Evolutionary conservation across 139 green algal genomes (phyloP).

Genomic region (Chlorella sp.): DNA sequence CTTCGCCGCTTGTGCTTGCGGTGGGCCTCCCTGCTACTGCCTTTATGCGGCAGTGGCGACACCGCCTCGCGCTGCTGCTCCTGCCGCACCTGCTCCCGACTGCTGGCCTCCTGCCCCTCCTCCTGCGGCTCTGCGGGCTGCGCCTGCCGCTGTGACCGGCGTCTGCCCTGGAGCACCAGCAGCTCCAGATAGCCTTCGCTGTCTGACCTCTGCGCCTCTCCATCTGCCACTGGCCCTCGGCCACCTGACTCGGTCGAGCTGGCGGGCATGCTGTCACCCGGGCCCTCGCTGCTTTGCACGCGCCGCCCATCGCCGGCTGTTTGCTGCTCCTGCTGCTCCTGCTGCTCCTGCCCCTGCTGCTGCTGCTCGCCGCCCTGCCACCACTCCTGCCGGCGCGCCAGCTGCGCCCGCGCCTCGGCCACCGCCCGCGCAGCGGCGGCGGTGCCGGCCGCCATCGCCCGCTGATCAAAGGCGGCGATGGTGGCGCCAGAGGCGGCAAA

Average conservation of each 20-base stretch:
- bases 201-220: conserved; percentile 15
- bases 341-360: neutral
- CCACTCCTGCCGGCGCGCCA: neutral
- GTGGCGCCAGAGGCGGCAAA: conserved; percentile 20
- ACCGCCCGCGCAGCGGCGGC: neutral
- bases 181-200: conserved; percentile 16
- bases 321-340: neutral
- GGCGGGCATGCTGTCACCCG: neutral
- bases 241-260: neutral
- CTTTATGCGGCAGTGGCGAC: too few relatives aligned
- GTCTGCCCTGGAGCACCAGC: conserved; percentile 3
- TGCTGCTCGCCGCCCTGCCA: conserved; percentile 2
- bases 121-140: neutral
- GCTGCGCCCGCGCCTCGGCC: neutral
- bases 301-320: neutral
- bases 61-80: neutral
- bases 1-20: too few relatives aligned
- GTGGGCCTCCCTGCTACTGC: too few relatives aligned
- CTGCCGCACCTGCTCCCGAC: neutral
- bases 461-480: conserved; percentile 19
- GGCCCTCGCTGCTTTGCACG: neutral
- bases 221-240: neutral
- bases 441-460: neutral
- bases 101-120: neutral
- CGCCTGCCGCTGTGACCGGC: neutral